A percentile compares a stretch with the other conserved stretches of the same genome.
Conservation (phyloP, 257 asterid species). For the Nicotiana undulata region DNA sequence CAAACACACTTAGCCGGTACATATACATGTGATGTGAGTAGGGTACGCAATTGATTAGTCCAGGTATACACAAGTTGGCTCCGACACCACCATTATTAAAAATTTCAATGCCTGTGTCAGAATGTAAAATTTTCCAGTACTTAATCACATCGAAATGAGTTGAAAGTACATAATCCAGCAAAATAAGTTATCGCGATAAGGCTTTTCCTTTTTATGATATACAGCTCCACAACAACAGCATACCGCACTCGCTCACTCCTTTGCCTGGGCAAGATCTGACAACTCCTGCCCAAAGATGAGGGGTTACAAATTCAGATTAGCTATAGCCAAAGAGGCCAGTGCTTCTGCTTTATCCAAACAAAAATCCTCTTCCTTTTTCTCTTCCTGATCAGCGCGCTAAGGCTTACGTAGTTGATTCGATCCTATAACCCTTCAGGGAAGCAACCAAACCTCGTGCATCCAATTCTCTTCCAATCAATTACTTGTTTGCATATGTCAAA, state of each 20-base stretch:
- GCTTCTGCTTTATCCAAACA: too few species aligned
- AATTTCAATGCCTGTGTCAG: background rate
- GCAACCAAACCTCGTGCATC: conserved; percentile 13
- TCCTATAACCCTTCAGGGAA: conserved; percentile 10
- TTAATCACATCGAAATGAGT: background rate
- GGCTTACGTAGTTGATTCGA: background rate
- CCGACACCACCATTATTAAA: background rate
- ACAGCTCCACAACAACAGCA: too few species aligned
- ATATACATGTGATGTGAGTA: background rate
- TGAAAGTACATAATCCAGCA: too few species aligned
- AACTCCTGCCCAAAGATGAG: too few species aligned
- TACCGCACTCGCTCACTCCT: too few species aligned
- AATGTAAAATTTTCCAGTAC: background rate
- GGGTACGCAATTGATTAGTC: background rate
- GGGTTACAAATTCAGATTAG: too few species aligned
- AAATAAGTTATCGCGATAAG: too few species aligned
- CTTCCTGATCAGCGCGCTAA: too few species aligned
- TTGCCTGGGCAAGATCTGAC: too few species aligned
- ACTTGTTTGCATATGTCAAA: background rate
- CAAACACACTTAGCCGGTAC: background rate
- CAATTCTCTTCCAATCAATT: conserved; percentile 12
- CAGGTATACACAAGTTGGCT: background rate
- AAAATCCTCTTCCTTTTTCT: too few species aligned
- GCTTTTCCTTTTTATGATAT: too few species aligned
- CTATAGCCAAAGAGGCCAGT: too few species aligned